Conservation (phyloP, 805 yeast species). For the Saccharomycopsis fibuligera region DNA sequence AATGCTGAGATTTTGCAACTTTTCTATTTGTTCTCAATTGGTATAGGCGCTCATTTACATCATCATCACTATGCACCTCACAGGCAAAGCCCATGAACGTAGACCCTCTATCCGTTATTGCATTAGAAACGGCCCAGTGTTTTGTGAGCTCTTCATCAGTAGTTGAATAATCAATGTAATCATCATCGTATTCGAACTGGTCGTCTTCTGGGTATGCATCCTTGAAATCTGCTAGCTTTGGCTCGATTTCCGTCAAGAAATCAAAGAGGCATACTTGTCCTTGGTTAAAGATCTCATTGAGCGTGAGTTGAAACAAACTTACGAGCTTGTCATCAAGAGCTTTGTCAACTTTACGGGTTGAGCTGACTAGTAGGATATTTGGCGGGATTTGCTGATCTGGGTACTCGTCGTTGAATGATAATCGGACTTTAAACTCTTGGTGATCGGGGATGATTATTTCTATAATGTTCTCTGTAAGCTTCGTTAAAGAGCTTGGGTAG, state of each 20-base stretch:
- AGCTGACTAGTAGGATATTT: conserved; percentile 47
- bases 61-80: conserved; percentile 55
- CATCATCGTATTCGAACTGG: conserved; percentile 20
- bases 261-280: conserved; percentile 81
- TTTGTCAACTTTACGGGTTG: conserved; percentile 26
- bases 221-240: conserved; percentile 37
- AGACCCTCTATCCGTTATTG: conserved; percentile 77
- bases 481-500: conserved; percentile 56
- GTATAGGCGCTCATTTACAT: conserved; percentile 50
- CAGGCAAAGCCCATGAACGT: conserved; percentile 76
- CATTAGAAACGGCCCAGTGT: conserved; percentile 75
- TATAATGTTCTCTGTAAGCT: conserved; percentile 29
- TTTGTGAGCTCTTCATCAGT: conserved; percentile 40
- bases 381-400: conserved; percentile 59
- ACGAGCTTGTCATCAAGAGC: conserved; percentile 44
- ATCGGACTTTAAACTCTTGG: conserved; percentile 48
- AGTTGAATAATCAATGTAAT: conserved; percentile 23
- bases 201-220: conserved; percentile 23
- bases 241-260: conserved; percentile 58
- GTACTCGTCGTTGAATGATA: conserved; percentile 66
- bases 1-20: conserved; percentile 64
- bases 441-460: conserved; percentile 57
- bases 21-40: conserved; percentile 56
- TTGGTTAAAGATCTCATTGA: conserved; percentile 44
- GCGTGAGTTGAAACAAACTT: conserved; percentile 40